phyloP scores from a whole-genome alignment of 768 basidiomycete species.

The Suillus variegatus region DNA sequence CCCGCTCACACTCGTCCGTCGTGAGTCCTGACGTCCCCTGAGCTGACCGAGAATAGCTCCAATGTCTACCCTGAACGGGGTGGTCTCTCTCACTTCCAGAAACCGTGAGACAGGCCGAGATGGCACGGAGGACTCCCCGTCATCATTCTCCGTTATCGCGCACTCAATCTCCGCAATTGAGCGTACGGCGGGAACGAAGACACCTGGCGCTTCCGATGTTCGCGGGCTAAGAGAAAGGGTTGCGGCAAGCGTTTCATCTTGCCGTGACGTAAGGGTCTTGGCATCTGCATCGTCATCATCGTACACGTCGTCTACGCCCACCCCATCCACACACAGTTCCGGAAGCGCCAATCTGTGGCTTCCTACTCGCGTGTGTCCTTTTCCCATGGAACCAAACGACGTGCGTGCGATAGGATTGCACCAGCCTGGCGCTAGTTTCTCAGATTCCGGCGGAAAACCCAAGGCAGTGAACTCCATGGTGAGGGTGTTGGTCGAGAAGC shows the following conservation, averaged over 20 bases:
- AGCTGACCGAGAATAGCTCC: constrained; percentile 25
- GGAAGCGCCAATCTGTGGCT: constrained; percentile 22
- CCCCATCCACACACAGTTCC: constrained; percentile 15
- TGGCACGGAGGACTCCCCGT: constrained; percentile 5
- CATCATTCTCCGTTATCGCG: constrained; percentile 8
- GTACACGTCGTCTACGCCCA: constrained; percentile 20
- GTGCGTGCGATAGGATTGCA: constrained; percentile 23
- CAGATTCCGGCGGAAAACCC: constrained; percentile 26
- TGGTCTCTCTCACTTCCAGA: constrained; percentile 41
- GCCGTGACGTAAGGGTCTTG: constrained; percentile 32
- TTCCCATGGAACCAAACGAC: constrained; percentile 17
- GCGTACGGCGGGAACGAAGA: constrained; percentile 3
- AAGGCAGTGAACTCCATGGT: constrained; percentile 20
- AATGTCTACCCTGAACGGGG: constrained; percentile 50
- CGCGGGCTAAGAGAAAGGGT: constrained; percentile 48
- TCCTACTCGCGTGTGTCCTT: constrained; percentile 7
- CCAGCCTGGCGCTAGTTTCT: constrained; percentile 36
- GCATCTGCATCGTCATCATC: constrained; percentile 30
- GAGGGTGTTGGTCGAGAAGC: constrained; percentile 25
- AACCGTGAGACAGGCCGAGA: constrained; percentile 21
- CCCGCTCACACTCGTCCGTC: constrained; percentile 23
- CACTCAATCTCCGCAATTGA: constrained; percentile 8
- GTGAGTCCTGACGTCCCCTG: constrained; percentile 21
- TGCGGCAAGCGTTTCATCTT: constrained; percentile 39
- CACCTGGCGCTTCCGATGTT: constrained; percentile 33